Base-by-base conservation (phyloP, 2,329 filamentous ascomycete genomes). In the Epichloe sp. region DNA sequence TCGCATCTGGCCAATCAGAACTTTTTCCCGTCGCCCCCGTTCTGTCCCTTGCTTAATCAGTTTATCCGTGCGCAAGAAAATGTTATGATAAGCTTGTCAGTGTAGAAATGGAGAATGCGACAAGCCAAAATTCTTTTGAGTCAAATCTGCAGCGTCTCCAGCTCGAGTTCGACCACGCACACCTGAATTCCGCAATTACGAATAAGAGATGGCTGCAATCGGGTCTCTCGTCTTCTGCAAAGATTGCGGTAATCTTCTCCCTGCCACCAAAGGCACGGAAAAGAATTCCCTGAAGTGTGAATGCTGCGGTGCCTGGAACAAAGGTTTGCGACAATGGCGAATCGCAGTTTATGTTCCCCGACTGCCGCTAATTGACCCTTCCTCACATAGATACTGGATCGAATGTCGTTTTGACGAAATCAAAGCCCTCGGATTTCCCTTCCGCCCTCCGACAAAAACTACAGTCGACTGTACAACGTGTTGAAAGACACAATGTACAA, bases 171-270 rank as follows among this genome's bases (percentile, higher is more conserved):
- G 11, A 11, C 44, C n/a, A 46, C 21, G 23, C 11, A 31, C 21
- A 40, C 6, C 12, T 14, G 19, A 36, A 35, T 2, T 41, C n/a
- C 5, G n/a, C 14, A 3, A 37, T 8, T 35, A 21, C 7, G 54
- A 52, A 56, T 44, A 48, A 44, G 50, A 42, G 56, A 96, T 96
- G 91, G 82, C 90, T 57, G 83, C 87, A 17, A 89, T 96, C 58
- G 91, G 89, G 51, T 91, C 89, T 49, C 76, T 97, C 41, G 83
- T 95, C 37, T 97, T 97, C 68, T 97, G 91, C 73, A 87, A 78
- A 50, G 87, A 90, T 65, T 97, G 91, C 67, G 91, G 91, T 55
- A 95, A 95, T 65, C 76, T 96, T 3, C 74, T 97, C 41, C 88
- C 93, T 49, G 79, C 84, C 49, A 88, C 86, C 45, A 85, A 84